A percentile compares a stretch with the other conserved stretches of the same genome.
Evolutionary conservation across 495 filamentous ascomycete species (phyloP).

Genomic region (Aspergillus sparsus): DNA sequence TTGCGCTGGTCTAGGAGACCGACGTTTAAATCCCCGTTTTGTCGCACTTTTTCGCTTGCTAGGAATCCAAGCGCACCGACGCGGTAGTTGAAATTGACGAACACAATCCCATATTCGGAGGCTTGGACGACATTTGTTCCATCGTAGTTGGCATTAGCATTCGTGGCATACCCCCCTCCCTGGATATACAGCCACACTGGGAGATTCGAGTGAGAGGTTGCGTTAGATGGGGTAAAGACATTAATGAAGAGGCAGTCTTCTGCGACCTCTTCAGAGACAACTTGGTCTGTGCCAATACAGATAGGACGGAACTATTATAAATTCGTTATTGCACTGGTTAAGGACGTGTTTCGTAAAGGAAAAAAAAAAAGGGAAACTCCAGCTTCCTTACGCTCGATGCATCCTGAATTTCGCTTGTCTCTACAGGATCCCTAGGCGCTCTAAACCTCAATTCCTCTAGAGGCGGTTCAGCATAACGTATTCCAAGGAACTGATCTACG

Average conservation of each 20-base stretch:
- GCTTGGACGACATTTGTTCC: constrained; percentile 57
- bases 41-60: constrained; percentile 57
- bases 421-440: constrained; percentile 12
- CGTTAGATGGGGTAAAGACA: constrained; percentile 63
- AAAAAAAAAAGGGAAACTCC: too few species aligned
- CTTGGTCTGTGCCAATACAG: constrained; percentile 31
- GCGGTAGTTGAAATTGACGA: constrained; percentile 76
- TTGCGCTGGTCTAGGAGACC: constrained; percentile 69
- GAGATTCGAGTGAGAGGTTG: constrained; percentile 50
- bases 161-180: constrained; percentile 65
- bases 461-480: constrained; percentile 18
- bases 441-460: constrained; percentile 15
- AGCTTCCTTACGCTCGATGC: not conserved
- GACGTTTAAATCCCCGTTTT: constrained; percentile 54
- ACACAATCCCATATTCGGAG: constrained; percentile 54
- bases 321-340: too few species aligned
- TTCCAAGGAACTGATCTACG: constrained; percentile 17
- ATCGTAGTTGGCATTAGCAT: constrained; percentile 66
- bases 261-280: constrained; percentile 36
- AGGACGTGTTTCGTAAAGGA: too few species aligned
- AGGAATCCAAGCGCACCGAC: constrained; percentile 73
- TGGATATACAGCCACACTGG: constrained; percentile 74
- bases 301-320: constrained; percentile 36
- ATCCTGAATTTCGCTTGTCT: not conserved
- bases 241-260: constrained; percentile 76